Conservation (phyloP, 768 basidiomycete genomes). For the Boletus tomentosulus region DNA sequence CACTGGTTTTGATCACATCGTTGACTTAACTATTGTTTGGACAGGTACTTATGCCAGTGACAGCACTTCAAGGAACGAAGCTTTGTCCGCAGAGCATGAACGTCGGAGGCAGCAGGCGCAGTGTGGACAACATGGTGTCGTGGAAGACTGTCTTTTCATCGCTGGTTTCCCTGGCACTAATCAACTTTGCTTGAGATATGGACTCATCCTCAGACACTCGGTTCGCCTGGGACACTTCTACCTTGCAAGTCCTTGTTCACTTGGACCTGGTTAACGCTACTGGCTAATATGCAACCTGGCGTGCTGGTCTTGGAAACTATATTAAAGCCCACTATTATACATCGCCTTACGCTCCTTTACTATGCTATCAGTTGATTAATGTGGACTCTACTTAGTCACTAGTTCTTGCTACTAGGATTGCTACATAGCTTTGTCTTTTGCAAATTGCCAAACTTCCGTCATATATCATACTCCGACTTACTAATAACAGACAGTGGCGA, state of each 20-base stretch:
- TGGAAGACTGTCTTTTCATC: slow-evolving; percentile 9
- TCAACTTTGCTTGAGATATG: slow-evolving; percentile 7
- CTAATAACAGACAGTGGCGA: slow-evolving; percentile 6
- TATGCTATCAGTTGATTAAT: slow-evolving; percentile 4
- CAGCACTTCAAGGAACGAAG: slow-evolving; percentile 20
- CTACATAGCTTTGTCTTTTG: slow-evolving; percentile 14
- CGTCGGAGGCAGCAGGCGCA: slow-evolving; percentile 2
- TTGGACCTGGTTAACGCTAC: background rate
- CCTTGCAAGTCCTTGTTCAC: too few relatives aligned
- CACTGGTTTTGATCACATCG: background rate
- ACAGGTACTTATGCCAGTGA: slow-evolving; percentile 35
- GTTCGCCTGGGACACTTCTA: background rate
- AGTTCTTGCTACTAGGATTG: slow-evolving; percentile 1
- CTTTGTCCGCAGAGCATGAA: slow-evolving; percentile 17
- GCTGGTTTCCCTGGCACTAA: slow-evolving; percentile 1
- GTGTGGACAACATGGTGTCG: background rate
- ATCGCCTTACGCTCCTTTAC: background rate
- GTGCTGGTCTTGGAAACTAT: background rate
- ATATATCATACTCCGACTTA: too few relatives aligned
- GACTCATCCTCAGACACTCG: background rate
- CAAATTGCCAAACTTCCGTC: background rate
- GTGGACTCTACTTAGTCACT: background rate
- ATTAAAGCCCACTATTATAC: too few relatives aligned
- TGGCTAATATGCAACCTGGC: background rate
- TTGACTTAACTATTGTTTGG: background rate